Evolutionary conservation across 2,329 filamentous ascomycete species (phyloP), one percentile per base, ranked within the genome.

Genomic region (Periconia sp.): DNA sequence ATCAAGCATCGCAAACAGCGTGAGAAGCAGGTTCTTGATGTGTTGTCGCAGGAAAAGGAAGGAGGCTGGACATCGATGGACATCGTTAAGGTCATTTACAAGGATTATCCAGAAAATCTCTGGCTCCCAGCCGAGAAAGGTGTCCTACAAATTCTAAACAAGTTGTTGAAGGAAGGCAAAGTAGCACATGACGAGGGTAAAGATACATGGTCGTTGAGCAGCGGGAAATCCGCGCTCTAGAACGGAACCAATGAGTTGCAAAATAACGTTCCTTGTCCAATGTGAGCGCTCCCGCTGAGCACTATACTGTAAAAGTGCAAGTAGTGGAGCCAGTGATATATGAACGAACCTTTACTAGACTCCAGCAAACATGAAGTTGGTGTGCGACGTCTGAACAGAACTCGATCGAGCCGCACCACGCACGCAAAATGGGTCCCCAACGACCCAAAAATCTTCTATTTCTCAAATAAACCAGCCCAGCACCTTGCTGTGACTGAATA

Each of bases 61-160:
- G 48, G 53, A 26, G 65, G 68, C 2, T 90, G 87, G 88, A 82
- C 80, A 5, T 78, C 84, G 7, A 86, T 90, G 80, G 89, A 92
- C 45, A 76, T 97, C 51, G 92, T 96, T n/a, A 88, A 87, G 69
- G 75, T 88, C 22, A 89, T 99, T 23, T 99, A 99, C 67, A 80
- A 78, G 39, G 85, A 89, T 58, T 85, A 95, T 16, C 86, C 88
- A 0, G 83, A 88, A 65, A 83, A 78, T 59, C 74, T 97, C 53
- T 88, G 92, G 69, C 64, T 78, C 9, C 86, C 92, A 7, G 94
- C 94, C 0, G 84, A 88, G 50, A 78, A 80, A 28, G 91, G 92
- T 1, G 76, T 96, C 5, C 48, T 85, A 49, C 88, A 92, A 73
- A 87, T 97, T 40, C 69, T 99, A 52, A 72, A 77, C 43, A 97